Percentiles rank a stretch among this genome's conserved stretches.
Evolutionary conservation across 495 filamentous ascomycete genomes (phyloP).

Genomic region (Pseudotulostoma volvatum): DNA sequence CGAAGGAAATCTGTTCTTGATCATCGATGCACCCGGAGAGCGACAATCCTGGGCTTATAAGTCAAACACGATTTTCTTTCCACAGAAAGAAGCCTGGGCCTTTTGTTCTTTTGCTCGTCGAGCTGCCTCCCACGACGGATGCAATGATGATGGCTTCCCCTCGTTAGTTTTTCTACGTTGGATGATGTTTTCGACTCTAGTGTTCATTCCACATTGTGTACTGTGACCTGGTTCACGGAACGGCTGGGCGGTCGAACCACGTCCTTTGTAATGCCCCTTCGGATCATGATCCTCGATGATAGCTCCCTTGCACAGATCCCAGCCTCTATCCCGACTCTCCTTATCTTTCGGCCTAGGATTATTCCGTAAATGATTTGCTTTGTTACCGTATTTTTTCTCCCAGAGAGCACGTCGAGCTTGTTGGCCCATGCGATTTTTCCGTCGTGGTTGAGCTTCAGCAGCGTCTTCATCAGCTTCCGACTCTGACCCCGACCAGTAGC

Average conservation of each 20-base stretch:
- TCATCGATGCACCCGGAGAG: no score
- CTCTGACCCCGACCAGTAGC: conserved; percentile 85
- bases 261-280: conserved; percentile 8
- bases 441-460: conserved; percentile 20
- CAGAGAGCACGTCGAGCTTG: conserved; percentile 67
- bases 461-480: conserved; percentile 33
- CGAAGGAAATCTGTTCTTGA: no score
- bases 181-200: neutral
- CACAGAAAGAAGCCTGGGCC: conserved; percentile 47
- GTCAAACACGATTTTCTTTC: conserved; percentile 87
- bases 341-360: conserved; percentile 9
- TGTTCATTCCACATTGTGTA: neutral
- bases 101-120: conserved; percentile 64
- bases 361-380: conserved; percentile 56
- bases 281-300: conserved; percentile 12
- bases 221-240: neutral
- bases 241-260: conserved; percentile 2
- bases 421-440: conserved; percentile 82
- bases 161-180: conserved; percentile 24
- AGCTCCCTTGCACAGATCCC: conserved; percentile 32
- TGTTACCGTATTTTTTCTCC: conserved; percentile 78
- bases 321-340: conserved; percentile 26
- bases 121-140: conserved; percentile 89
- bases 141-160: conserved; percentile 47
- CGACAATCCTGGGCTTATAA: no score